Base-by-base conservation (phyloP, 2,329 filamentous ascomycete species). In the Dactylellina drechsleri region DNA sequence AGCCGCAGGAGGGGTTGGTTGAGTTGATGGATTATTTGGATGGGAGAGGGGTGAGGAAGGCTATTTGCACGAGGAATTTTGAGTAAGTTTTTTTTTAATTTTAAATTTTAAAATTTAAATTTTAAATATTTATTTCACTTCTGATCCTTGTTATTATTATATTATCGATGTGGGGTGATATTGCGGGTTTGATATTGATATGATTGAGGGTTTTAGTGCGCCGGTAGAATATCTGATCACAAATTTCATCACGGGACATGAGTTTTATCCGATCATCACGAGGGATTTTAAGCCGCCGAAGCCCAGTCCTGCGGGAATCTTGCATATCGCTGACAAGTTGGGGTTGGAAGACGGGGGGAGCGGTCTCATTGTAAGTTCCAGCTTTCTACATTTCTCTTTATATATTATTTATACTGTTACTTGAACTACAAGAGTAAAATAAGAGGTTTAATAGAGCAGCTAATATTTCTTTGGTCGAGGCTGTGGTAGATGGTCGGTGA, bases 21-120 rank as follows among this genome's bases (percentile, higher is more conserved):
- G 82, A 85, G 28, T 85, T 99, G 60, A 97, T 98, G 91, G 83
- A 87, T 67, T 96, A 95, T 81, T 88, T 98, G 16, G 89, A 95
- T 79, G 80, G 82, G 5, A 86, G 86, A 28, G 82, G 83, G 4
- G 81, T 97, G 36, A 88, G 84, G 78, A 95, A 96, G 82, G 72
- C 72, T n/a, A 76, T 76, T 77, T 97, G 93, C 83, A 98, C 95
- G 1, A 87, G 95, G 80, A 98, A 99, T 84, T 98, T 97, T 80
- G 92, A 94, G 84, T 86, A 81, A 53, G 83, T 81, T 10, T n/a
- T 53, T 71, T 26, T 66, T 52, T 26, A n/a, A n/a, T n/a, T n/a
- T n/a, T n/a, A n/a, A n/a, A n/a, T n/a, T n/a, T n/a, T n/a, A n/a
- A n/a, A n/a, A n/a, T n/a, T n/a, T n/a, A n/a, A n/a, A n/a, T n/a